These are phyloP conservation scores for Penstemon davidsonii DNA, from an alignment of 257 asterid genomes.

Conservation along the genomic window DNA sequence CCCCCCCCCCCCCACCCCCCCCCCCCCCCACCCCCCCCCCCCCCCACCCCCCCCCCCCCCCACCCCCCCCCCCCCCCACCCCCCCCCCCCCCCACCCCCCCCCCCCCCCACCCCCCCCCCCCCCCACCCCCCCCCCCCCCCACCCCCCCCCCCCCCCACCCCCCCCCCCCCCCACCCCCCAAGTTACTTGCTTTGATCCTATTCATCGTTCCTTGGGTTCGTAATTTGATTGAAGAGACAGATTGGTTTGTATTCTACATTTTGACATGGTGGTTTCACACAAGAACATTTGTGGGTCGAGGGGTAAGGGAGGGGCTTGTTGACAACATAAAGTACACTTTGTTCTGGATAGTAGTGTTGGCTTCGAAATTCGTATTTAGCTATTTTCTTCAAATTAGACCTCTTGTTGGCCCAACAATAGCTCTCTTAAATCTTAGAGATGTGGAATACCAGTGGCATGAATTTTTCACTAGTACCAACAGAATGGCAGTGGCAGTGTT, in stretches of 20 bases:
- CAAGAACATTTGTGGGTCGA: constrained; percentile 76
- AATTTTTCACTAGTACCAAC: constrained; percentile 79
- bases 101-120: too few species aligned
- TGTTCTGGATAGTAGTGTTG: constrained; percentile 72
- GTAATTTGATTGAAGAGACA: constrained; percentile 70
- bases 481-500: constrained; percentile 63
- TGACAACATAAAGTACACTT: constrained; percentile 63
- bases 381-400: constrained; percentile 81
- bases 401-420: constrained; percentile 77
- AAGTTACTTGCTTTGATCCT: constrained; percentile 71
- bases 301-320: constrained; percentile 93
- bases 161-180: too few species aligned
- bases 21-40: too few species aligned
- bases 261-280: constrained; percentile 87
- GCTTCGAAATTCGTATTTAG: constrained; percentile 73
- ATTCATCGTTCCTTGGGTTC: constrained; percentile 79
- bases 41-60: too few species aligned
- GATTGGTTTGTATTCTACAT: constrained; percentile 61
- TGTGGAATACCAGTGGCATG: constrained; percentile 71
- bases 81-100: too few species aligned
- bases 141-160: too few species aligned
- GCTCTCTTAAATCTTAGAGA: constrained; percentile 45
- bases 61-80: too few species aligned
- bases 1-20: too few species aligned
- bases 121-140: too few species aligned